Evolutionary conservation across 805 yeast species (phyloP).

Genomic region (Hanseniaspora thailandica): DNA sequence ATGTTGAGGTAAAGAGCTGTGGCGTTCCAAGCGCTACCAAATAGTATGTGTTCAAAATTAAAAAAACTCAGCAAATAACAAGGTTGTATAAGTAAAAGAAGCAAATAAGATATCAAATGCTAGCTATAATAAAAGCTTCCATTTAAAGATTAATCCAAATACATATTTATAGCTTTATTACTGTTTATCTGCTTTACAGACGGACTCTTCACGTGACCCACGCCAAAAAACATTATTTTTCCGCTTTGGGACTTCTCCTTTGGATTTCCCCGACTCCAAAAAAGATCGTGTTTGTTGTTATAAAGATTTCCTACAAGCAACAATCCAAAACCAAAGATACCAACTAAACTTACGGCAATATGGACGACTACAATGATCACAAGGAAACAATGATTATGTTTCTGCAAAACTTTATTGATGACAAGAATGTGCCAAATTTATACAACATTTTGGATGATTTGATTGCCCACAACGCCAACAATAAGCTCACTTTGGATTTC

Average conservation of each 20-base stretch:
- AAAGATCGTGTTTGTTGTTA: not conserved
- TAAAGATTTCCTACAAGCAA: not conserved
- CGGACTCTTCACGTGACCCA: not conserved
- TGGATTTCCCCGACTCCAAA: not conserved
- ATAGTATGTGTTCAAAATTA: too few species aligned
- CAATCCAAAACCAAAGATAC: not conserved
- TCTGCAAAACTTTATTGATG: conserved; percentile 16
- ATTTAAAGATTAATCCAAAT: too few species aligned
- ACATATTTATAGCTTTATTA: too few species aligned
- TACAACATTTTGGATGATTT: not conserved
- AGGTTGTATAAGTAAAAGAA: too few species aligned
- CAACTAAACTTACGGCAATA: not conserved
- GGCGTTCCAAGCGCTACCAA: too few species aligned
- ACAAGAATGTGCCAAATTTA: conserved; percentile 9
- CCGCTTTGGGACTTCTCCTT: not conserved
- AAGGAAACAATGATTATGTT: conserved; percentile 15
- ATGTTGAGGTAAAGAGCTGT: too few species aligned
- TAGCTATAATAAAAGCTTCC: too few species aligned
- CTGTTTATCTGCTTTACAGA: not conserved
- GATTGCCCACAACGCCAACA: conserved; percentile 17
- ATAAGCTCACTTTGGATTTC: conserved; percentile 36
- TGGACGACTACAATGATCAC: not conserved
- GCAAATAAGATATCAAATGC: too few species aligned
- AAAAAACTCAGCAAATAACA: too few species aligned
- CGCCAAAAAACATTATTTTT: not conserved